These are phyloP conservation scores for Neurospora cerealis DNA, from an alignment of 495 filamentous ascomycete species.

Conservation along the genomic window DNA sequence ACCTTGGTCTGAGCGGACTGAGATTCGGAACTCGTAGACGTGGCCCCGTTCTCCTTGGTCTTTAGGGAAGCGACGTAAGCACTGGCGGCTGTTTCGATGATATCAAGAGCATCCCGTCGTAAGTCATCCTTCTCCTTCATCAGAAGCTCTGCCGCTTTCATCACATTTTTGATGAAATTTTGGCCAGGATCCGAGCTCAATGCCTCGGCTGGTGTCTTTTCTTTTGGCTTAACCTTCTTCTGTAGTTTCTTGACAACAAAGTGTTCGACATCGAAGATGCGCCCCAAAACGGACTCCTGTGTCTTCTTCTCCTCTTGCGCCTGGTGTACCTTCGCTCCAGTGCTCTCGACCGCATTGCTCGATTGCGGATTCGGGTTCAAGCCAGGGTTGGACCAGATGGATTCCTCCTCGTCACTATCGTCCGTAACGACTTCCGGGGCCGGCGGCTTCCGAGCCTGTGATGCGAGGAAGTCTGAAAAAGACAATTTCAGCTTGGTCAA, in stretches of 20 bases:
- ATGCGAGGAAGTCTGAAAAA: conserved; percentile 42
- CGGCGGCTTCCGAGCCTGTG: conserved; percentile 40
- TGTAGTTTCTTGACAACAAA: conserved; percentile 16
- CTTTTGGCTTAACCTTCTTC: conserved; percentile 17
- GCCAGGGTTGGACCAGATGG: not conserved
- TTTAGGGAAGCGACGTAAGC: conserved; percentile 31
- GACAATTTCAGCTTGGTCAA: conserved; percentile 47
- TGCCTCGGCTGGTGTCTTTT: conserved; percentile 21
- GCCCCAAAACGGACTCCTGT: conserved; percentile 45
- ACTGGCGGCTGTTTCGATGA: conserved; percentile 34
- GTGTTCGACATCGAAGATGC: conserved; percentile 42
- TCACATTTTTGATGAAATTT: conserved; percentile 35
- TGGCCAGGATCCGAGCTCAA: conserved; percentile 12
- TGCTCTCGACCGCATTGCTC: conserved; percentile 10
- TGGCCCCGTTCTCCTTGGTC: conserved; percentile 1
- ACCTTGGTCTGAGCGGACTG: conserved; percentile 1
- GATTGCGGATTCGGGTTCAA: not conserved
- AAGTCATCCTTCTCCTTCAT: conserved; percentile 23
- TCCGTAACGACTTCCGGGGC: conserved; percentile 34
- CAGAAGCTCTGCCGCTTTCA: conserved; percentile 23
- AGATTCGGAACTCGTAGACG: not conserved
- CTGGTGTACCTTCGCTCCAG: conserved; percentile 27
- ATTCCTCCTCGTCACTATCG: conserved; percentile 17
- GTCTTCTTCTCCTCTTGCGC: conserved; percentile 39
- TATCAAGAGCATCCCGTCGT: conserved; percentile 29